Percentiles rank a stretch among this genome's conserved stretches.
Conservation (phyloP, 129 eudicot genomes). For the Chrysanthemum lavandulifolium region DNA sequence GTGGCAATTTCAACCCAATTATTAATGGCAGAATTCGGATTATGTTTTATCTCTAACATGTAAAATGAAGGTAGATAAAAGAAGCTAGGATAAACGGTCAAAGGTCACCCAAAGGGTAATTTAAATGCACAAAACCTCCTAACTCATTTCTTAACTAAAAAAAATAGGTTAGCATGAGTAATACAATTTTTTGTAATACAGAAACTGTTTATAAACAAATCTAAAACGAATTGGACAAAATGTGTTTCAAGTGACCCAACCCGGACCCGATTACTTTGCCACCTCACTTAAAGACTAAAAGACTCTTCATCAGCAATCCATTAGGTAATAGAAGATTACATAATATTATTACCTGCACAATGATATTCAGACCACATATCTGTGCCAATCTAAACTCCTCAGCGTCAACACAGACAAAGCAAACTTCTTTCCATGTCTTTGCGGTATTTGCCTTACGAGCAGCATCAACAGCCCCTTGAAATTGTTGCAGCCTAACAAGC, state of each 20-base stretch:
- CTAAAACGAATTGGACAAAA: background rate
- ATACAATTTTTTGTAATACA: too few species aligned
- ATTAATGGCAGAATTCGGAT: background rate
- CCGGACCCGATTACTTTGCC: background rate
- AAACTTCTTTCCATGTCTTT: slow-evolving; percentile 97
- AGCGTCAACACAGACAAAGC: slow-evolving; percentile 96
- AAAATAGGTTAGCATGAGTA: background rate
- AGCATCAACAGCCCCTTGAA: slow-evolving; percentile 98
- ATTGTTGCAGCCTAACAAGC: slow-evolving; percentile 79
- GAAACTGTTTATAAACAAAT: too few species aligned
- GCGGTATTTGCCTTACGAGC: slow-evolving; percentile 93
- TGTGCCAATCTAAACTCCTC: slow-evolving; percentile 99
- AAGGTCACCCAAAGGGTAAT: background rate
- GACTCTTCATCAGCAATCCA: background rate
- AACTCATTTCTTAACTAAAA: background rate
- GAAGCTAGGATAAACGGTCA: background rate
- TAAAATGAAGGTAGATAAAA: background rate
- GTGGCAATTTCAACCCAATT: background rate
- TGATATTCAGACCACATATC: slow-evolving; percentile 90
- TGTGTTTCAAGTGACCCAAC: background rate
- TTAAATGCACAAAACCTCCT: background rate
- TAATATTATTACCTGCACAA: slow-evolving; percentile 61
- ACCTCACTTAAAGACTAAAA: too few species aligned
- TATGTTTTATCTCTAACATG: background rate
- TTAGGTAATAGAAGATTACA: background rate